Conservation (phyloP, 495 filamentous ascomycete genomes). For the Xylaria cubensis region DNA sequence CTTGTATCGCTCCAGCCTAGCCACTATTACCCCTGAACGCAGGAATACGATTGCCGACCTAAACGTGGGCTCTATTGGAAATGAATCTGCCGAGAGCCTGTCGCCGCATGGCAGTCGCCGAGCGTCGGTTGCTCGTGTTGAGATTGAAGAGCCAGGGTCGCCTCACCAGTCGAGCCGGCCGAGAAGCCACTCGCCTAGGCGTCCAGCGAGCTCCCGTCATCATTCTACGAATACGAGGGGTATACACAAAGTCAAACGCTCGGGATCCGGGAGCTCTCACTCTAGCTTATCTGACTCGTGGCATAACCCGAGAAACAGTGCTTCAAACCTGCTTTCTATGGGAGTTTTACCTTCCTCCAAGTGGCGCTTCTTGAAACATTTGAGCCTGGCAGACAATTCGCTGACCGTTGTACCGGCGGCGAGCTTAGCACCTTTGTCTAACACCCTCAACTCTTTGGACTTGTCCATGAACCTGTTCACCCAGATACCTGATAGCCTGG, state of each 20-base stretch:
- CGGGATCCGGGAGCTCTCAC: constrained; percentile 89
- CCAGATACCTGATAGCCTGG: constrained; percentile 88
- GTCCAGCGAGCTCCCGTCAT: constrained; percentile 74
- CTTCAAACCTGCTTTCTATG: constrained; percentile 71
- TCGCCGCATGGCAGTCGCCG: constrained; percentile 44
- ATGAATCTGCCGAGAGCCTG: constrained; percentile 48
- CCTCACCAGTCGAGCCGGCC: constrained; percentile 54
- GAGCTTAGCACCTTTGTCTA: constrained; percentile 80
- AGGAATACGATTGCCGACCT: constrained; percentile 53
- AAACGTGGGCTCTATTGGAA: constrained; percentile 52
- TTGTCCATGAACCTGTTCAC: constrained; percentile 89
- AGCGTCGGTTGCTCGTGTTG: constrained; percentile 46
- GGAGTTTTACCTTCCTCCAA: constrained; percentile 78
- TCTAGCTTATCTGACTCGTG: constrained; percentile 79
- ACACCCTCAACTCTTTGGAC: constrained; percentile 88
- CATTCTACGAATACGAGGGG: constrained; percentile 66
- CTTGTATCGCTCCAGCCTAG: constrained; percentile 62
- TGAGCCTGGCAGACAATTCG: constrained; percentile 90
- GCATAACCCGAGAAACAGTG: constrained; percentile 68
- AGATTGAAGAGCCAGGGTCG: constrained; percentile 49
- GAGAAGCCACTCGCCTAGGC: constrained; percentile 80
- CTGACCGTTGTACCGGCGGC: constrained; percentile 76
- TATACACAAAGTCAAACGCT: constrained; percentile 76
- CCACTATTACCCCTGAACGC: constrained; percentile 70
- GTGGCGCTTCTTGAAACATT: constrained; percentile 91